A percentile compares a stretch with the other conserved stretches of the same genome.
These are phyloP conservation scores for Hemerocallis citrina DNA, from an alignment of 106 monocot genomes.

Conservation along the genomic window DNA sequence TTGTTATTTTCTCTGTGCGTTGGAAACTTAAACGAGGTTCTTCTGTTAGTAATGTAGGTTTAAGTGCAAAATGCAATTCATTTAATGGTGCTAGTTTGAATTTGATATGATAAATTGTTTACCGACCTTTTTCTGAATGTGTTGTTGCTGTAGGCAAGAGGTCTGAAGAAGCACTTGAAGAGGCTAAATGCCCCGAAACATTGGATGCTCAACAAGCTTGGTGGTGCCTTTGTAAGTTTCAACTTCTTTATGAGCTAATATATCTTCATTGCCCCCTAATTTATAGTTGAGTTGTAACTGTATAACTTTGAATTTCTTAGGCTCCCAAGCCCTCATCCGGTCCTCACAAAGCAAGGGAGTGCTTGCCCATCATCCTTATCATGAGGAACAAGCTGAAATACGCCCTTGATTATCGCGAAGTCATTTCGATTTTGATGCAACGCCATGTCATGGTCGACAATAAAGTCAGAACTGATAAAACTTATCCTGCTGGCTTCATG, in stretches of 20 bases:
- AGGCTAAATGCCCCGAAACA: slow-evolving; percentile 88
- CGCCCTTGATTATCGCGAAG: slow-evolving; percentile 67
- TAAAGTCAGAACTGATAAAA: slow-evolving; percentile 80
- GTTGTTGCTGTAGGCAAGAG: slow-evolving; percentile 86
- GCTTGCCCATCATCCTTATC: slow-evolving; percentile 76
- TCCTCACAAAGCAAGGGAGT: slow-evolving; percentile 80
- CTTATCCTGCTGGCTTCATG: slow-evolving; percentile 87
- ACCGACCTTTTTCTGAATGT: too few species aligned
- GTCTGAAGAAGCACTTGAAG: slow-evolving; percentile 86
- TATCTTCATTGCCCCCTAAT: background rate
- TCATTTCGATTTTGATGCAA: slow-evolving; percentile 70
- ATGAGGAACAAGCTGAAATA: slow-evolving; percentile 73
- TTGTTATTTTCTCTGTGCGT: too few species aligned
- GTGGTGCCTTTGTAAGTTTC: slow-evolving; percentile 75
- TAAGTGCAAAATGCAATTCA: too few species aligned
- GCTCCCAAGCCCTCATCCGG: slow-evolving; percentile 82
- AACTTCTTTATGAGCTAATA: background rate
- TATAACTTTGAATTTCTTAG: slow-evolving; percentile 14
- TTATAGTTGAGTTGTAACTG: background rate
- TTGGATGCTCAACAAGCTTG: slow-evolving; percentile 87
- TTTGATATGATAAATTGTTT: too few species aligned
- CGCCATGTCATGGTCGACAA: slow-evolving; percentile 66
- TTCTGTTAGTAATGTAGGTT: too few species aligned
- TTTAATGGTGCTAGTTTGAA: too few species aligned
- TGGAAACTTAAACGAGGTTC: too few species aligned